Evolutionary conservation across 1,284 basidiomycete species (phyloP).

Genomic region (Albatrellus sp.): DNA sequence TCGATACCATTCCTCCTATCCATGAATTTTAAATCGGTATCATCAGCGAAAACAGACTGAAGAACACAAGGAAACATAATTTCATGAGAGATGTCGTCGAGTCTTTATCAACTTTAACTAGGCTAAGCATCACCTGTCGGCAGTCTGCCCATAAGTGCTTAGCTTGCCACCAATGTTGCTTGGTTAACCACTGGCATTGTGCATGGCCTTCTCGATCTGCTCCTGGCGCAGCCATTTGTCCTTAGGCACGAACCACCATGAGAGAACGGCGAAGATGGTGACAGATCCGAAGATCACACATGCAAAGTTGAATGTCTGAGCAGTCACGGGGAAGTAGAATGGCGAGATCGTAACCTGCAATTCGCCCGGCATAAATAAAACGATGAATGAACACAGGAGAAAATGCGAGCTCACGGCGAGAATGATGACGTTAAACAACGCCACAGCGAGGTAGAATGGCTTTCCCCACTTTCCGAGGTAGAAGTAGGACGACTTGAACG

Average conservation of each 20-base stretch:
- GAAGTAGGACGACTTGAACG: constrained; percentile 62
- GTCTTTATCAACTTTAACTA: no score
- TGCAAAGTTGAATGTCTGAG: constrained; percentile 69
- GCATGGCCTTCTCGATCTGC: constrained; percentile 33
- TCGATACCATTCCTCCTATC: no score
- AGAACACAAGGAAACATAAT: no score
- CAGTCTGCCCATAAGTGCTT: no score
- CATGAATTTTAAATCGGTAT: no score
- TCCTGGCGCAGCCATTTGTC: constrained; percentile 65
- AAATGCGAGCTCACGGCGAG: constrained; percentile 63
- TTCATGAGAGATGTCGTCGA: no score
- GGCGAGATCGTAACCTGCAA: constrained; percentile 64
- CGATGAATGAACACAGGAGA: background rate
- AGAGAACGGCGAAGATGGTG: constrained; percentile 62
- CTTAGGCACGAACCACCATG: constrained; percentile 67
- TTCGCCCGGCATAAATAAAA: no score
- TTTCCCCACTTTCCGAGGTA: constrained; percentile 52
- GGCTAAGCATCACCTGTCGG: no score
- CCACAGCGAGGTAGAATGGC: constrained; percentile 55
- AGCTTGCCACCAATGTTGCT: no score
- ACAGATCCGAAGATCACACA: constrained; percentile 67
- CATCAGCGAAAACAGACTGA: no score
- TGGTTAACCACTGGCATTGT: background rate
- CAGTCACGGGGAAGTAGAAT: constrained; percentile 68
- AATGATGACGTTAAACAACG: constrained; percentile 60